Evolutionary conservation across 805 yeast genomes (phyloP), one percentile per base, ranked within the genome.

Genomic region (Schwanniomyces sp.): DNA sequence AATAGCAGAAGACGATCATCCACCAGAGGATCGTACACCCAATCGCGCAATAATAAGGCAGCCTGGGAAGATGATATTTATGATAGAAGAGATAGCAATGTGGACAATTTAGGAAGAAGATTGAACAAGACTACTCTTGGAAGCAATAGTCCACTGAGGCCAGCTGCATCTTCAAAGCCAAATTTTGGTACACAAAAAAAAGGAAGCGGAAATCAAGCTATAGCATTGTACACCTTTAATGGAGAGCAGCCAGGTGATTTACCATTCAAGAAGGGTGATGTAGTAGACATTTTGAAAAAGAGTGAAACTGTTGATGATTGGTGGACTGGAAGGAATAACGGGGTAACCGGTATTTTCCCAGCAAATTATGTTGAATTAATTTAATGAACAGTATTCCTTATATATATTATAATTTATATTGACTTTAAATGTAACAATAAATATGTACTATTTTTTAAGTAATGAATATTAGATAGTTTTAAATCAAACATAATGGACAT

Each of bases 311-410:
- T 84, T 43, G 96, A 94, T 64, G 98, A 94, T 65, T 94, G 99
- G 99, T 94, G 99, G 99, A 90, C 97, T 0, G 99, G 99, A 25
- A 83, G 87, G 63, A 73, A 83, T 46, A 88, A 87, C 55, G 92
- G 95, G 10, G 70, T 70, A 51, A 89, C 88, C 58, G 99, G 99
- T 38, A 91, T 91, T 18, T 92, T 92, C 79, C 99, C 99, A 8
- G 99, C 99, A 2, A 92, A 92, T 65, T 92, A 92, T 62, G 97
- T 92, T 38, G 96, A 91, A 63, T 68, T 91, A 58, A 80, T 83
- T 45, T 85, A 62, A 48, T 34, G 17, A 10, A 40, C n/a, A 14
- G 29, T 41, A 16, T 29, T 12, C 14, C 3, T 29, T 14, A 12
- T 29, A 7, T 28, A 11, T 29, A 29, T 29, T 21, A 21, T 21